These are phyloP conservation scores for Protomyces macrosporus DNA, from an alignment of 1,139 yeast species.

Conservation along the genomic window DNA sequence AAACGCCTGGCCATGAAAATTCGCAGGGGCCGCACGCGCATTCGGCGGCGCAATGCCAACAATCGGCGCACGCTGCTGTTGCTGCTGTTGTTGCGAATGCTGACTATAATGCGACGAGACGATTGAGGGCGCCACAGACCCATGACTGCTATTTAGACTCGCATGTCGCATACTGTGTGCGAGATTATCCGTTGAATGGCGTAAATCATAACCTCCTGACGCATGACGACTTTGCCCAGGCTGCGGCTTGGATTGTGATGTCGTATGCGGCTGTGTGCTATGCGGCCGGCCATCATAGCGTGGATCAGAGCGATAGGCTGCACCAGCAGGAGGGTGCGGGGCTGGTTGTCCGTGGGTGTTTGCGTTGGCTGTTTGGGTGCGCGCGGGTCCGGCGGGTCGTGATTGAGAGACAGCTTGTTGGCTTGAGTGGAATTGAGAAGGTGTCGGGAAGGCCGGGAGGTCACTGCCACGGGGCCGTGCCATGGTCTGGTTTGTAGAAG, in stretches of 20 bases:
- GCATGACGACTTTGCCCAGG: background rate
- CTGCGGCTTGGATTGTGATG: background rate
- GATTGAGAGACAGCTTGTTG: background rate
- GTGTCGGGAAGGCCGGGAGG: background rate
- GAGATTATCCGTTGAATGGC: background rate
- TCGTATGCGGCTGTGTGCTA: background rate
- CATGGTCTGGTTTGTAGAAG: background rate
- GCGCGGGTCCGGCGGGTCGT: too few relatives aligned
- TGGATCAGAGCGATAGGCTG: background rate
- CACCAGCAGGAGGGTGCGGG: background rate
- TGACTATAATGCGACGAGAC: background rate
- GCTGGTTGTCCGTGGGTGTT: background rate
- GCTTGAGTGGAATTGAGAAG: background rate
- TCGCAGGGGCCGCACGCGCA: constrained; percentile 1
- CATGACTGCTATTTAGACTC: background rate
- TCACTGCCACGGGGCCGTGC: background rate
- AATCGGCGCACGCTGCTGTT: constrained; percentile 1
- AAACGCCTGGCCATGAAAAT: constrained; percentile 20
- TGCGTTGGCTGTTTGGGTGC: background rate
- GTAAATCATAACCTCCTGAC: background rate
- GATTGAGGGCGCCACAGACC: background rate
- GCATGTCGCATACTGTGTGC: background rate
- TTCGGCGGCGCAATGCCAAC: constrained; percentile 2
- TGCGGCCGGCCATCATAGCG: background rate
- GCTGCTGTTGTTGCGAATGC: too few relatives aligned